Evolutionary conservation across 1,139 yeast genomes (phyloP), one percentile per base, ranked within the genome.

Genomic region (Magnusiomyces sp.): DNA sequence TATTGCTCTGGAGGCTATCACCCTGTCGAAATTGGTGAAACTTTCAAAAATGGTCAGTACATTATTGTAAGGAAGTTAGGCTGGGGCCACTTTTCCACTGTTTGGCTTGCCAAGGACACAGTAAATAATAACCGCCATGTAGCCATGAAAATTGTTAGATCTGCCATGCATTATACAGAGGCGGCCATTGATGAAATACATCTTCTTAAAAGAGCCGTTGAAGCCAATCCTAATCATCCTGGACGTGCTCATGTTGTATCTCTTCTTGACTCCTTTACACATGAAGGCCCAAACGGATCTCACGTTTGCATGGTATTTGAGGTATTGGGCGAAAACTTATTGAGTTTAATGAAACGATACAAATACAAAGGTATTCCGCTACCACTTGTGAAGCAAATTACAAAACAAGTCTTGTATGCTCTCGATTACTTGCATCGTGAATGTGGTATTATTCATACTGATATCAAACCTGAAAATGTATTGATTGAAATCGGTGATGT

Each of bases 381-480:
- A 11, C 76, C 75, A 44, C 74, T 84, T 58, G 95, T 85, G 29
- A 83, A 87, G 65, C 94, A 83, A 64, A 83, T 88, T 47, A 80
- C 94, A 7, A 82, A 81, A 57, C 95, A 88, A 65, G 74, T 87
- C 40, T 69, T 87, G 48, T 71, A 83, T 19, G 88, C 92, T 0
- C 70, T 86, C 55, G 95, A 88, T 65, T 87, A 83, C 62, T 69
- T 88, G 56, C 96, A 88, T 63, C 70, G 92, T 43, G 82, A 77
- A 58, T 85, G 95, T 66, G 95, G 95, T n/a, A 82, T 88, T 36
- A 84, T 88, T 53, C 96, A 88, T 67, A 88, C 96, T 0, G 96
- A 88, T 62, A 71, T 88, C 55, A 88, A 88, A 65, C 96, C 96
- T 0, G 96, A 88, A 64, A 88, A 88, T 63, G 83, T 88, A n/a